A percentile compares a stretch with the other conserved stretches of the same genome.
Conservation (phyloP, 176 grass and related monocot species). For the Aegilops speltoides region DNA sequence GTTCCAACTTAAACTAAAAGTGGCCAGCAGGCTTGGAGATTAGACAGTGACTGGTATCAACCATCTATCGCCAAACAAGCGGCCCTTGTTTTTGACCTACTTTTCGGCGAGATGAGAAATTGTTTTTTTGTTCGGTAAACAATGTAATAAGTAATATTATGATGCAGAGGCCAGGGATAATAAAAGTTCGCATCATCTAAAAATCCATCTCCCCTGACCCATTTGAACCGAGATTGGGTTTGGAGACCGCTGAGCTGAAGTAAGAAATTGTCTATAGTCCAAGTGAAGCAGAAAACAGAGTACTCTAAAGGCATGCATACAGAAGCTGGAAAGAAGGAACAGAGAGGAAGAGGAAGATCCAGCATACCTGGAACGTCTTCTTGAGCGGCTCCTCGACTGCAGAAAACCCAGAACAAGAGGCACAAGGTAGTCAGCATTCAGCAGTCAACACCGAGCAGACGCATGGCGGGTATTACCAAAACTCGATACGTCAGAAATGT, state of each 20-base stretch:
- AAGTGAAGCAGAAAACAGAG: background rate
- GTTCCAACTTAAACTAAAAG: background rate
- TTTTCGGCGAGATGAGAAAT: no score
- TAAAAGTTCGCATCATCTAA: no score
- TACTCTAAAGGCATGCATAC: background rate
- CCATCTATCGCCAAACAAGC: background rate
- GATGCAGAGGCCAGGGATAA: no score
- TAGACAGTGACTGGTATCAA: background rate
- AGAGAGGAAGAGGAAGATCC: background rate
- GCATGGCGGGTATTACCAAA: background rate
- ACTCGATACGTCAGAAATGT: background rate
- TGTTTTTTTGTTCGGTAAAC: no score
- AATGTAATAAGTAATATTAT: no score
- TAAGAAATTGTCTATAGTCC: background rate
- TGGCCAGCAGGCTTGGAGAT: background rate
- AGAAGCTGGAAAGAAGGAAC: background rate
- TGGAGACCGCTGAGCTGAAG: conserved; percentile 19
- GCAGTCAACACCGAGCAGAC: background rate
- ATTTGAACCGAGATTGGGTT: background rate
- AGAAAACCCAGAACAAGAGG: conserved; percentile 22
- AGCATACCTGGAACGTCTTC: conserved; percentile 76
- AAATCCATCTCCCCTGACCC: background rate
- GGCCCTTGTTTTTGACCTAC: no score
- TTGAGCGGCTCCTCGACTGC: conserved; percentile 73
- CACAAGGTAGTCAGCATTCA: background rate